Conservation (phyloP, 441 rosid genomes). For the Daphne laureola region DNA sequence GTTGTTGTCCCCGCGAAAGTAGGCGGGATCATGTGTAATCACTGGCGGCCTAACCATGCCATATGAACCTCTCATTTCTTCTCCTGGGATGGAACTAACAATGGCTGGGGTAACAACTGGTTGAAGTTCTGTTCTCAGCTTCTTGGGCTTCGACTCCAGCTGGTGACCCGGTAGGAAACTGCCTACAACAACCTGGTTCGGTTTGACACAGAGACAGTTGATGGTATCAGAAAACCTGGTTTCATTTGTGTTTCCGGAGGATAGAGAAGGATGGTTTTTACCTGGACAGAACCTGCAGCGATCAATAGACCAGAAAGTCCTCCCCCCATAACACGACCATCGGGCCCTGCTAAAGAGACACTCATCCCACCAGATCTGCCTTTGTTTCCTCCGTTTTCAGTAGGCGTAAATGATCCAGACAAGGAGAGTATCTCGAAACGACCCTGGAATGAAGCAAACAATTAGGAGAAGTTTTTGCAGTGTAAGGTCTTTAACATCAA, state of each 20-base stretch:
- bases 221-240: slow-evolving; percentile 2
- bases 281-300: slow-evolving; percentile 99
- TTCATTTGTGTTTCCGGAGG: background rate
- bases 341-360: slow-evolving; percentile 85
- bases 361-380: slow-evolving; percentile 96
- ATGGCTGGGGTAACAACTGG: slow-evolving; percentile 25
- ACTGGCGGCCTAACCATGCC: slow-evolving; percentile 43
- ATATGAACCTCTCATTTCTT: slow-evolving; percentile 30
- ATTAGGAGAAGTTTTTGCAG: background rate
- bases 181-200: slow-evolving; percentile 74
- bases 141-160: slow-evolving; percentile 70
- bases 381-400: slow-evolving; percentile 63
- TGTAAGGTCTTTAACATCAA: no score
- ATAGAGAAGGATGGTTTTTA: slow-evolving; percentile 16
- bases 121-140: slow-evolving; percentile 37
- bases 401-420: slow-evolving; percentile 80
- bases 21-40: slow-evolving; percentile 28
- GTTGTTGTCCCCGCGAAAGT: slow-evolving; percentile 33
- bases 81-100: slow-evolving; percentile 26
- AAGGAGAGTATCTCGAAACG: slow-evolving; percentile 91
- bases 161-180: slow-evolving; percentile 86
- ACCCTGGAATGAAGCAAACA: slow-evolving; percentile 42
- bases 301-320: slow-evolving; percentile 89
- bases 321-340: slow-evolving; percentile 93
- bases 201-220: slow-evolving; percentile 10